Conservation (phyloP, 371 early-diverging fungal genomes). For the Mortierella sp. region DNA sequence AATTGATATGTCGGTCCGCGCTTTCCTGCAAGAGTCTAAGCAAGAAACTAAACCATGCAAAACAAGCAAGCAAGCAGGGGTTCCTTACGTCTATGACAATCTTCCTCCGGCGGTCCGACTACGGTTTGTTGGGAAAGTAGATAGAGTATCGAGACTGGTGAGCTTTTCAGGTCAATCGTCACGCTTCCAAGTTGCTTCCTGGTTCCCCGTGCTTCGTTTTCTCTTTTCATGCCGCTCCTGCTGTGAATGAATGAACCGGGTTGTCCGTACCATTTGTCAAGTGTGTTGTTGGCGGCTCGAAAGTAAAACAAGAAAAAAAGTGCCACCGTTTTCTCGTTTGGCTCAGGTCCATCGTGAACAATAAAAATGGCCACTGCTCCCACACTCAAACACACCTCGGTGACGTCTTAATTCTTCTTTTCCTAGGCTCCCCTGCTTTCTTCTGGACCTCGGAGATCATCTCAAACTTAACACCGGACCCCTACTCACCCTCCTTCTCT, state of each 20-base stretch:
- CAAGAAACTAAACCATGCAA: background rate
- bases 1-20: background rate
- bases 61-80: background rate
- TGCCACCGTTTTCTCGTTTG: no score
- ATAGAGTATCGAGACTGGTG: background rate
- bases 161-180: background rate
- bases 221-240: background rate
- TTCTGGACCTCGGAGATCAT: conserved; percentile 9
- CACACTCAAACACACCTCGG: background rate
- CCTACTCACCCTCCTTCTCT: background rate
- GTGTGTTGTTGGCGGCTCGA: background rate
- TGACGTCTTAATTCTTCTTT: background rate
- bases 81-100: conserved; percentile 29
- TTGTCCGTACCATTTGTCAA: background rate
- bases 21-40: background rate
- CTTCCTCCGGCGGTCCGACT: conserved; percentile 34
- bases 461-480: background rate
- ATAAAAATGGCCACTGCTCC: background rate
- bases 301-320: background rate
- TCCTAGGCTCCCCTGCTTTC: background rate
- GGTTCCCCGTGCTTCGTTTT: background rate
- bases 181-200: background rate
- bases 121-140: background rate
- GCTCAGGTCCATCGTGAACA: background rate
- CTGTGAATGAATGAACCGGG: background rate